phyloP scores from a whole-genome alignment of 2,329 filamentous ascomycete genomes.

The Ascochyta rabiei region DNA sequence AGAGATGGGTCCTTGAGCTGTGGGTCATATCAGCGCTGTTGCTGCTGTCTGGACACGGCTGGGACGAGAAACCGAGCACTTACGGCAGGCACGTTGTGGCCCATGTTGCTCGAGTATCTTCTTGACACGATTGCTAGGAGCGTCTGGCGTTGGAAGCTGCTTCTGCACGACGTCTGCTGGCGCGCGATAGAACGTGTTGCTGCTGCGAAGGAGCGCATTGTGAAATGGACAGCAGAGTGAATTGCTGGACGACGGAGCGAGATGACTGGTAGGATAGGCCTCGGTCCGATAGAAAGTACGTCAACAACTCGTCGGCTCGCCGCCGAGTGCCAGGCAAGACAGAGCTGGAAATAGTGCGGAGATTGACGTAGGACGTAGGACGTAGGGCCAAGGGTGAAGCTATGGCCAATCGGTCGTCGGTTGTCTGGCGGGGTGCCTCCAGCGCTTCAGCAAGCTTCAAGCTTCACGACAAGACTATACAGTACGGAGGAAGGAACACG shows the following conservation, averaged over 20 bases:
- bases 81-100: conserved; percentile 51
- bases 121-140: conserved; percentile 46
- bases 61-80: conserved; percentile 9
- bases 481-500: neutral
- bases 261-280: conserved; percentile 2
- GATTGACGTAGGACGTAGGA: neutral
- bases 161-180: conserved; percentile 35
- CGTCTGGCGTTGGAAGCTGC: conserved; percentile 39
- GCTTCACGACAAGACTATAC: neutral
- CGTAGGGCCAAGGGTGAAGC: conserved; percentile 13
- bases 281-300: conserved; percentile 6
- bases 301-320: conserved; percentile 15
- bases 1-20: conserved; percentile 62
- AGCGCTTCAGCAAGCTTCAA: neutral
- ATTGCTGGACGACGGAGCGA: conserved; percentile 3
- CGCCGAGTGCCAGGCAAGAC: neutral
- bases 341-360: conserved; percentile 2
- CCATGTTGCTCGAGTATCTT: conserved; percentile 50
- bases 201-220: conserved; percentile 44
- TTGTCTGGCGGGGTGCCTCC: conserved; percentile 3
- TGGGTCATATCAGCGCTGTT: conserved; percentile 19
- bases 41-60: neutral
- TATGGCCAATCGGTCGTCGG: conserved; percentile 14
- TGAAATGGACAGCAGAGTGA: conserved; percentile 8
- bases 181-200: conserved; percentile 40